A percentile compares a stretch with the other conserved stretches of the same genome.
phyloP scores from a whole-genome alignment of 2,329 filamentous ascomycete species.

The Hymenoscyphus albidus region DNA sequence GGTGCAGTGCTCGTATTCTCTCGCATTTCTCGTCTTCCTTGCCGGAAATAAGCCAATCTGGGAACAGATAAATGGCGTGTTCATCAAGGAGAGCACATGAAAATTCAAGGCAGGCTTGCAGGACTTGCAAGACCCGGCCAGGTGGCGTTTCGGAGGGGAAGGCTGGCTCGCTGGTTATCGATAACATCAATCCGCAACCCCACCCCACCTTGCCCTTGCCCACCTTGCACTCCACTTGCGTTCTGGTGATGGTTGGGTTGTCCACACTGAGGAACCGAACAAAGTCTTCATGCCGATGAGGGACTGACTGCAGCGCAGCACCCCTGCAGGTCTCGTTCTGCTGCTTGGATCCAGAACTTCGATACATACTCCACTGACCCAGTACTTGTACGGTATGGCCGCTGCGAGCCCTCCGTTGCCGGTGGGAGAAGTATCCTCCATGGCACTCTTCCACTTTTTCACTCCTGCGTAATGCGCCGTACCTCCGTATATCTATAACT shows the following conservation, averaged over 20 bases:
- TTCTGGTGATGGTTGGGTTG: no score
- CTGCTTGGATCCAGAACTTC: neutral
- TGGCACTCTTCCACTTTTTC: neutral
- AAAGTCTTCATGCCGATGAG: neutral
- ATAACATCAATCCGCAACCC: neutral
- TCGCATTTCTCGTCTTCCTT: no score
- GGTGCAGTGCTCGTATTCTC: no score
- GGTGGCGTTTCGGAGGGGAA: neutral
- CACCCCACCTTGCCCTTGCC: neutral
- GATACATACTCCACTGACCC: neutral
- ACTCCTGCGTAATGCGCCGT: neutral
- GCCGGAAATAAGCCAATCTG: no score
- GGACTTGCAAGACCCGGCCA: neutral
- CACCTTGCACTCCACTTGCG: neutral
- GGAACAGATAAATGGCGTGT: no score
- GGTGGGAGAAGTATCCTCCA: neutral
- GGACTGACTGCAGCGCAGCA: neutral
- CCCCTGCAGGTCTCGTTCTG: neutral
- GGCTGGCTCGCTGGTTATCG: neutral
- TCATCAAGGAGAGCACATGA: neutral
- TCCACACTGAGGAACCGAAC: neutral
- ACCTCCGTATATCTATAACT: neutral
- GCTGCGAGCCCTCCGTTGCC: neutral
- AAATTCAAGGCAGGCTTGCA: neutral
- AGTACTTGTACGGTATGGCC: neutral